Evolutionary conservation across 352 stramenopile genomes (phyloP).

Genomic region (Aphanomyces euteiches): DNA sequence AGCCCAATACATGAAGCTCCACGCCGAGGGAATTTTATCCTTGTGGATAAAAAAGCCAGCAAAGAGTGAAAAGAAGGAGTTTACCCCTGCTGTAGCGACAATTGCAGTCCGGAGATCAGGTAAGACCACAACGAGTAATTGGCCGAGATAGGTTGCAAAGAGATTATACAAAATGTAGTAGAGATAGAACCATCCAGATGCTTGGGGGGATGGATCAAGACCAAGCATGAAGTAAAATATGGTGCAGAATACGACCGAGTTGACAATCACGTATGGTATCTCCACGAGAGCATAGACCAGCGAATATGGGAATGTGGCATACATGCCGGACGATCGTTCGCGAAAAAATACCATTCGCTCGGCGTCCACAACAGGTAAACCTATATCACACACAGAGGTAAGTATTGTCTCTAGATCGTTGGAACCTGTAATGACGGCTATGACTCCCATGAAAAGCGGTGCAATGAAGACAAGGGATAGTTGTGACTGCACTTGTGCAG

Average conservation of each 20-base stretch:
- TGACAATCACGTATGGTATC: conserved; percentile 47
- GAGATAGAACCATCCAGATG: conserved; percentile 35
- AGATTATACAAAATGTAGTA: conserved; percentile 55
- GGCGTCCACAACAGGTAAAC: conserved; percentile 60
- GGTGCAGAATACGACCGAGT: conserved; percentile 42
- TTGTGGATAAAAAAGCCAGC: conserved; percentile 40
- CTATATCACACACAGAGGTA: neutral
- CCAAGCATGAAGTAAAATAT: conserved; percentile 57
- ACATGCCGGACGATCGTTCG: conserved; percentile 80
- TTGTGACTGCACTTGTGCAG: conserved; percentile 46
- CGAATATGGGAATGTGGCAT: conserved; percentile 62
- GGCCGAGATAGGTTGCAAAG: conserved; percentile 62
- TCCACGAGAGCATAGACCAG: conserved; percentile 75
- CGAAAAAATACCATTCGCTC: conserved; percentile 88
- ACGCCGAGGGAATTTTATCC: conserved; percentile 22
- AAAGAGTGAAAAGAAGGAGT: conserved; percentile 57
- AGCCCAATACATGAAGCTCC: conserved; percentile 31
- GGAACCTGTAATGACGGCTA: conserved; percentile 56
- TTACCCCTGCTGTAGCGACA: conserved; percentile 41
- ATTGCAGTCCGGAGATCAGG: conserved; percentile 45
- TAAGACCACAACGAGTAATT: conserved; percentile 63
- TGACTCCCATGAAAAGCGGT: conserved; percentile 75
- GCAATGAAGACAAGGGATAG: conserved; percentile 80
- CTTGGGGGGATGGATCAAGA: neutral
- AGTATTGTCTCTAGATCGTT: no score